Base-by-base conservation (phyloP, 306 rosid species). In the Citrullus colocynthis region DNA sequence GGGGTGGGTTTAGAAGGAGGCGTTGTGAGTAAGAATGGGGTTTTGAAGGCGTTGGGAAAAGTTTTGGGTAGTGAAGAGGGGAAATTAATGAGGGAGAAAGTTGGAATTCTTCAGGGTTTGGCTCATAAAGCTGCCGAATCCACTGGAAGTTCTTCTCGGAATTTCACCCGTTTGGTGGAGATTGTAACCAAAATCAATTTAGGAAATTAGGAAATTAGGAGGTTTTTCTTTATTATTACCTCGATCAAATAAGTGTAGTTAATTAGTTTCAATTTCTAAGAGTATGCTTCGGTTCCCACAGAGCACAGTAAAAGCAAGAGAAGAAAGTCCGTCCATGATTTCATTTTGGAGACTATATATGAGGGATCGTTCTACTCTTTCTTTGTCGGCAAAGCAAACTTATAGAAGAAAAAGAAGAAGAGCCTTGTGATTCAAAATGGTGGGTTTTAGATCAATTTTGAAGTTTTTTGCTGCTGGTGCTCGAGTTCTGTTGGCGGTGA, bases 1-100 rank as follows among this genome's bases (percentile, higher is more conserved):
- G 93, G 91, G 13, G 49, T 88, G n/a, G 85, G 81, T 0, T 34
- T 88, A 80, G 88, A 85, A 14, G 82, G 87, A 42, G 86, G 84
- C 17, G 45, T 57, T 13, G 70, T 88, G 16, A 85, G 88, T 6
- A 90, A 84, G 78, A 48, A 70, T 2, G 82, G 48, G 2, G 80
- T 69, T 20, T 0, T 77, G 3, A 75, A 49, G 65, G 80, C 78
- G n/a, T 77, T 92, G 82, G 60, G 83, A 77, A 14, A 7, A 7
- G 58, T 36, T 49, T 74, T 87, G 84, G 75, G 75, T 3, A 74
- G 62, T 37, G 84, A 82, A 64, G 18, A 81, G 79, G 88, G 91
- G 28, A 36, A 72, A 59, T 2, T 37, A 28, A 90, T 90, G 91
- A 57, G 88, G 18, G 36, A 86, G 7, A 88, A 86, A 1, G 69